Base-by-base conservation (phyloP, 371 early-diverging fungal species). In the Lichtheimia ornata region DNA sequence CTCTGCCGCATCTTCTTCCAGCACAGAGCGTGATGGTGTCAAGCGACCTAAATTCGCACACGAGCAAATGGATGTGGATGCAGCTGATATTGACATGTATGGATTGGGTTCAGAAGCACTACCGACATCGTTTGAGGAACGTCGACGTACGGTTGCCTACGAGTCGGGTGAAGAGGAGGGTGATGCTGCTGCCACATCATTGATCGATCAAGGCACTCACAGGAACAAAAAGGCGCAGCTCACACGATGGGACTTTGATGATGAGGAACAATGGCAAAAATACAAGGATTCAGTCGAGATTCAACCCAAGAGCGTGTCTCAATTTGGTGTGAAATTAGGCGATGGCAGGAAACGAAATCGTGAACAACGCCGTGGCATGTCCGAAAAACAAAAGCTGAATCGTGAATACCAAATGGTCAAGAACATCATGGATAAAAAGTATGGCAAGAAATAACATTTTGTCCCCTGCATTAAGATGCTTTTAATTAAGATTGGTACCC, bases 161-260 rank as follows among this genome's bases (percentile, higher is more conserved):
- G 83, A 79, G 0, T 82, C 83, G 22, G 85, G 82, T 15, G 83
- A 82, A 9, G 84, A 85, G 5, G 84, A 86, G 9, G 82, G 67
- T 15, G 65, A 62, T 24, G 59, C 55, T 9, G 62, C 63, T 17
- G 65, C 75, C 18, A 73, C 78, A 11, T 76, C 75, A 17, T 68
- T 89, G 63, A 70, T 89, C 13, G 90, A 91, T 69, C 78, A 85
- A 62, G 90, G 90, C 25, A 89, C 86, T 3, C 83, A 85, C 52
- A 77, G 81, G 49, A 87, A 88, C 64, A 90, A 90, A 52, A 81
- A 83, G 50, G 82, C 84, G 1, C 90, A 92, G 67, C 62, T 88
- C 27, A 81, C 85, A 2, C 79, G 91, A 15, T 91, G 85, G 73
- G 90, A 91, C 69, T 91, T 91, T 75, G 92, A 91, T 30, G 84